These are phyloP conservation scores for Letharia columbiana DNA, from an alignment of 495 filamentous ascomycete species.

Conservation along the genomic window DNA sequence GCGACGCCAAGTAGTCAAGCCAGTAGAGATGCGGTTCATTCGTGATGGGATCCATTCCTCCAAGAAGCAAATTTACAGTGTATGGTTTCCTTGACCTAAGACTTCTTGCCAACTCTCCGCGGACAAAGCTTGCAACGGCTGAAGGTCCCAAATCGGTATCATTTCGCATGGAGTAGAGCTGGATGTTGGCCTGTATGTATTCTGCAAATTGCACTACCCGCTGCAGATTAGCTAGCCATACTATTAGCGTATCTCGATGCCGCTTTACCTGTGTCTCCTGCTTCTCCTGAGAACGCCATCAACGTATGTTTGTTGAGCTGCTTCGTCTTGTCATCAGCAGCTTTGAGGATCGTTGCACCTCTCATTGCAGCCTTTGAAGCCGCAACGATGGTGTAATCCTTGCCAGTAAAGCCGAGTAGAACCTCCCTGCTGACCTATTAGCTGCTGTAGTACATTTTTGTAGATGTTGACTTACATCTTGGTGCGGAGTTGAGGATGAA, in stretches of 20 bases:
- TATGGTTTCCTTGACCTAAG: conserved; percentile 88
- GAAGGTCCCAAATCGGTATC: conserved; percentile 79
- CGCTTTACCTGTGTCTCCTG: conserved; percentile 80
- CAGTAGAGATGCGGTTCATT: conserved; percentile 86
- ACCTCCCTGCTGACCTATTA: conserved; percentile 65
- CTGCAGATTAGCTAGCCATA: conserved; percentile 15
- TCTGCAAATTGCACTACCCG: conserved; percentile 86
- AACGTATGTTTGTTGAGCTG: conserved; percentile 82
- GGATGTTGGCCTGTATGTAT: conserved; percentile 96
- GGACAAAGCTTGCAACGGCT: conserved; percentile 84
- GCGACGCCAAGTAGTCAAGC: conserved; percentile 90
- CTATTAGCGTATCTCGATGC: not conserved
- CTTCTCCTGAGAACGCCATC: conserved; percentile 95
- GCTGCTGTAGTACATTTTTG: not conserved
- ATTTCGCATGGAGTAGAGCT: conserved; percentile 98
- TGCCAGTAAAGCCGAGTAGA: conserved; percentile 93
- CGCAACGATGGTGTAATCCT: conserved; percentile 96
- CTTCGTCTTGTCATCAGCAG: conserved; percentile 91
- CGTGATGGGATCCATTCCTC: conserved; percentile 82
- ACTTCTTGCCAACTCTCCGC: conserved; percentile 80
- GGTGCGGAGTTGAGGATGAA: not conserved
- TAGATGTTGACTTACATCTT: conserved; percentile 12
- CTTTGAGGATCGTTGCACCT: conserved; percentile 92
- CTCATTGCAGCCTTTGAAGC: conserved; percentile 97
- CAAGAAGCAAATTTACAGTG: conserved; percentile 89